Base-by-base conservation (phyloP, 2,329 filamentous ascomycete genomes). In the Dothistroma septosporum region DNA sequence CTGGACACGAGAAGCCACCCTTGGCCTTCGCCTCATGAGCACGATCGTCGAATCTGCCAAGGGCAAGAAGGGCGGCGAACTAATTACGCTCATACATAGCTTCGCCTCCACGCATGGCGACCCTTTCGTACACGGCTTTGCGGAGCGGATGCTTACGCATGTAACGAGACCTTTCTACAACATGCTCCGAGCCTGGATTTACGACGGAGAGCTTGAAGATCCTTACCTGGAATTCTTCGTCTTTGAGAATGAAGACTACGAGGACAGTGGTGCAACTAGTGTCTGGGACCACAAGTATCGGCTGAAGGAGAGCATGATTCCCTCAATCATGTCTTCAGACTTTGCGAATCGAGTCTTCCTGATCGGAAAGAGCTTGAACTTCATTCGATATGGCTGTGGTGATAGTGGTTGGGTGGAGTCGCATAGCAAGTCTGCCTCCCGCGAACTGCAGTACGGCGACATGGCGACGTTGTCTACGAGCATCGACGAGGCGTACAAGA, bases 261-360 rank as follows among this genome's bases (percentile, higher is more conserved):
- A 79, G 21, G 79, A 79, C 53, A 76, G 78, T 32, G 88, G 85
- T 24, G 89, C 90, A 16, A 92, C 89, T 41, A 97, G 92, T 66
- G 92, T 97, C 1, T 99, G 94, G 94, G 92, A 97, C 75, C 92
- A 96, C 76, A 97, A 97, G 74, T 99, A 96, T 77, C 89, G 91
- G 71, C 82, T 97, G 44, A 87, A 90, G 68, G 83, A 89, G 61
- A 83, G 85, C 53, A 94, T 97, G 89, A 87, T 97, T 24, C 94
- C 94, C 0, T 92, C 88, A 47, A 97, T 97, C 70, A 92, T 97
- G 68, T 95, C 91, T 0, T 83, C 89, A 49, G 92, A 96, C 63
- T 97, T 99, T 76, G 92, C 94, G 0, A 91, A 94, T 68, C 97
- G 97, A 72, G 91, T 99, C 6, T 97, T 97, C 70, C 79, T 99